These are phyloP conservation scores for Pseudogymnoascus sp. DNA, from an alignment of 2,329 filamentous ascomycete species.

Conservation along the genomic window DNA sequence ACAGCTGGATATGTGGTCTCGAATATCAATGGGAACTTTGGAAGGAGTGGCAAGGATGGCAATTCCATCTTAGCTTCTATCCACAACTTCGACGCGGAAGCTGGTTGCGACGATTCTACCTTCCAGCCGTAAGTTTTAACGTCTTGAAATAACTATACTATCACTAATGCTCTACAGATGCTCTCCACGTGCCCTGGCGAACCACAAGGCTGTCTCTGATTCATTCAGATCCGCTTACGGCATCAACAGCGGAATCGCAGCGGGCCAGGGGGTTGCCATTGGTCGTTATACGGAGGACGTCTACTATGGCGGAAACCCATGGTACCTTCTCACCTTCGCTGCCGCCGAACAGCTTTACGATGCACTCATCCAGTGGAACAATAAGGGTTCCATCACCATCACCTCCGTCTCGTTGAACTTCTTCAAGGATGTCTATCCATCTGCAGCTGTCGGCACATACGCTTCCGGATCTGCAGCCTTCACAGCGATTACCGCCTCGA, in stretches of 20 bases:
- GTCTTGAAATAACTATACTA: conserved; percentile 19
- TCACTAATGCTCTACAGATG: neutral
- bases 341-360: conserved; percentile 76
- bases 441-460: conserved; percentile 49
- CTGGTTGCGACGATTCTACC: conserved; percentile 58
- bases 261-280: conserved; percentile 44
- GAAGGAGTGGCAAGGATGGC: conserved; percentile 60
- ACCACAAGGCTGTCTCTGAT: conserved; percentile 68
- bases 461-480: conserved; percentile 29
- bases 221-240: conserved; percentile 64
- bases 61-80: conserved; percentile 62
- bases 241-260: conserved; percentile 57
- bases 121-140: conserved; percentile 56
- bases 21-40: conserved; percentile 57
- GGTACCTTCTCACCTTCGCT: conserved; percentile 69
- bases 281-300: conserved; percentile 64
- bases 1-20: conserved; percentile 53
- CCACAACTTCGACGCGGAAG: conserved; percentile 61
- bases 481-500: conserved; percentile 22
- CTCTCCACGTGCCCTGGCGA: conserved; percentile 45
- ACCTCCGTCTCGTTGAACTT: conserved; percentile 59
- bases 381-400: conserved; percentile 53
- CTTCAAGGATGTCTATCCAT: conserved; percentile 61
- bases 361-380: conserved; percentile 63
- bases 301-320: conserved; percentile 74